Evolutionary conservation across 192 early-diverging fungal genomes (phyloP), one percentile per base, ranked within the genome.

Genomic region (Obelidium mucronatum): DNA sequence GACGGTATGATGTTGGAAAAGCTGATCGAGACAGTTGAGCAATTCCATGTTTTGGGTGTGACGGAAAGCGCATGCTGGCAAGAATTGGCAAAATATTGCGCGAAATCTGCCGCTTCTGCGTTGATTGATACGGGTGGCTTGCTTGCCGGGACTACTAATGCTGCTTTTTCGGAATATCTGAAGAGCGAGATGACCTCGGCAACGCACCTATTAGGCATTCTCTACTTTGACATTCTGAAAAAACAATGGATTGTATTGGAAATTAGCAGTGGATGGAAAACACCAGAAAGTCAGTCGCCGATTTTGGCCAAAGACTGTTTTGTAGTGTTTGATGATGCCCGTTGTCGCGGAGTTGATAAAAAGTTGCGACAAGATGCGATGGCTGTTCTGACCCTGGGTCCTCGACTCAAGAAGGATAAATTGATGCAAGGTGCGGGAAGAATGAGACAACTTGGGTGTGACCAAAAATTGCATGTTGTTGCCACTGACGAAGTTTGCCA

Each of bases 391-490:
- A 70, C 68, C 11, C 28, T 70, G 28, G 68, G 68, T 13, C 52
- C 52, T 24, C 8, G n/a, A 51, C 30, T 58, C 11, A 56, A 58
- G 28, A 70, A 70, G 28, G 68, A 55, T 56, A 70, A 70, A 59
- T 30, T 76, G 72, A 76, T 76, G 67, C 64, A 71, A 35, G 74
- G 67, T 15, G 74, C 67, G 22, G 74, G 44, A 26, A 40, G 74
- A 73, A 54, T 63, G 74, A 15, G 65, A 59, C 36, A 48, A 33
- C 67, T 76, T 6, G 64, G 48, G 1, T 22, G 22, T 36, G 2
- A 30, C 40, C 68, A 70, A 39, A 55, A 28, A 28, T 30, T 70
- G 6, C 22, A 8, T 30, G 17, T 70, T 58, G 40, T 55, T 2
- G 48, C 55, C 1, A 70, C 48, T 11, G 24, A 1, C 13, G 63